Conservation (phyloP, 192 early-diverging fungal species). For the Backusella luteola region DNA sequence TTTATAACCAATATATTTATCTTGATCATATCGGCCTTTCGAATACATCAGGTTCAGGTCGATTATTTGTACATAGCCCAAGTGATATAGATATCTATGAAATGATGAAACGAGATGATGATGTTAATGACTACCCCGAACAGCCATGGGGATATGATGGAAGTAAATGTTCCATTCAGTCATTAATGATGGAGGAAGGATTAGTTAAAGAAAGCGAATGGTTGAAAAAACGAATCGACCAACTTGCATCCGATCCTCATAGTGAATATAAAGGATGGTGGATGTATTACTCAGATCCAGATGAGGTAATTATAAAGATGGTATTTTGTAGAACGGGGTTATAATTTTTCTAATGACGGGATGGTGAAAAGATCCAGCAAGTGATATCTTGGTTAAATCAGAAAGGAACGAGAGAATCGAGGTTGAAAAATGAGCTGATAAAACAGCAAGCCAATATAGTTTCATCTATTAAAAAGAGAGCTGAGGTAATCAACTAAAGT, state of each 20-base stretch:
- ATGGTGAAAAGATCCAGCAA: slow-evolving; percentile 61
- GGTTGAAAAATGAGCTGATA: slow-evolving; percentile 40
- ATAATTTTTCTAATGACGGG: slow-evolving; percentile 29
- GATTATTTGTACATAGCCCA: slow-evolving; percentile 55
- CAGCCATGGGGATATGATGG: slow-evolving; percentile 23
- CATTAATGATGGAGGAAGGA: slow-evolving; percentile 22
- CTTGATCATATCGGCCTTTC: slow-evolving; percentile 73
- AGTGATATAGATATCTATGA: slow-evolving; percentile 48
- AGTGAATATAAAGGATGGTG: slow-evolving; percentile 13
- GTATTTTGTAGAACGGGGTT: slow-evolving; percentile 31
- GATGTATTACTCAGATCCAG: slow-evolving; percentile 32
- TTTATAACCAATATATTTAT: slow-evolving; percentile 84
- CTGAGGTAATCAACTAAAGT: slow-evolving; percentile 1
- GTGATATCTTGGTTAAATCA: slow-evolving; percentile 74
- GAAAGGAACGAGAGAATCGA: slow-evolving; percentile 70
- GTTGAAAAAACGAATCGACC: slow-evolving; percentile 22
- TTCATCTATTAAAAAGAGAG: slow-evolving; percentile 23
- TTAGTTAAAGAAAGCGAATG: slow-evolving; percentile 28
- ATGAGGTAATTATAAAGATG: slow-evolving; percentile 24
- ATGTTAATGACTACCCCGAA: background rate
- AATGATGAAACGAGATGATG: slow-evolving; percentile 36
- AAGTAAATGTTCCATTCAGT: slow-evolving; percentile 13
- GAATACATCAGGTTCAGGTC: slow-evolving; percentile 47
- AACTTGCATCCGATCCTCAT: background rate
- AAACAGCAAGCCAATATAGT: slow-evolving; percentile 22